Evolutionary conservation across 805 yeast genomes (phyloP), one percentile per base, ranked within the genome.

Genomic region (Debaryomyces castellii): DNA sequence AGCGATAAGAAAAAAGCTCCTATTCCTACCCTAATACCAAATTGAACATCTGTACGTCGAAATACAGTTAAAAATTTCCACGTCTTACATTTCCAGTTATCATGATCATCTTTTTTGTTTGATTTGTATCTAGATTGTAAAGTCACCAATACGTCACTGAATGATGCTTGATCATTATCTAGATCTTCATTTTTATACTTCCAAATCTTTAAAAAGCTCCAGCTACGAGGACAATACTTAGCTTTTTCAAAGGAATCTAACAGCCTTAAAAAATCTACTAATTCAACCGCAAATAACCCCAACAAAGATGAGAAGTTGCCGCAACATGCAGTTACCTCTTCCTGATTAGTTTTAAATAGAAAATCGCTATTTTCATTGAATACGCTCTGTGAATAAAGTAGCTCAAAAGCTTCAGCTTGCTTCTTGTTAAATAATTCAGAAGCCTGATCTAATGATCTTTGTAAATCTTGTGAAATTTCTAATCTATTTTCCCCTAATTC

Each of bases 281-380:
- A 62, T 50, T 85, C 90, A 28, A 69, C 69, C 1, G 89, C 81
- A 52, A 81, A 82, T 45, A 85, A 80, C 2, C 80, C 77, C 32
- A 89, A 59, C 20, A 86, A 71, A 28, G 82, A 78, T 1, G 91
- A 75, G 57, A 87, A 87, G 59, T 87, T 86, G 1, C 91, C 92
- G 67, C 94, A 87, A 39, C 87, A 79, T 0, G 96, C 95, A 1
- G 91, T 87, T 3, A 87, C 85, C 52, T 86, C 90, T 63, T 87
- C 95, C 53, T 84, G 86, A 48, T 82, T 85, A 1, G 84, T 73
- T 48, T 73, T 77, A 34, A 73, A 58, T 56, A 66, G 34, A 55
- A 73, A 54, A 40, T 65, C 56, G 47, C 57, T 47, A 2, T 63
- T 46, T 21, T 49, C 38, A 34, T 67, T 66, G 59, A 83, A 83